Evolutionary conservation across 1,284 basidiomycete species (phyloP).

Genomic region (Puccinia polysora): DNA sequence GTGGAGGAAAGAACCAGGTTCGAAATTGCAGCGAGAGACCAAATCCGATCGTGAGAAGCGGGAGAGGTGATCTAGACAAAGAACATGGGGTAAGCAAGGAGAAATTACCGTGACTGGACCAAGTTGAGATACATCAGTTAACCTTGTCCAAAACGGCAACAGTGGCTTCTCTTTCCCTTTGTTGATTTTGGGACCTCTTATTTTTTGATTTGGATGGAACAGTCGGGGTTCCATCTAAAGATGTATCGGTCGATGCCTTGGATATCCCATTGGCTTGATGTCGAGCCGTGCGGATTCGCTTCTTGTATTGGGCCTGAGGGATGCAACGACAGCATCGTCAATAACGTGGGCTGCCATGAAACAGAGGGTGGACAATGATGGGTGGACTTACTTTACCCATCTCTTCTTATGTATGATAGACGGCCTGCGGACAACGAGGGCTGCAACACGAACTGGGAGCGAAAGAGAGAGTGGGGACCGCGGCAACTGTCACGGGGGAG

Average conservation of each 20-base stretch:
- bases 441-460: no score
- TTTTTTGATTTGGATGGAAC: neutral
- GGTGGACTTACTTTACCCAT: no score
- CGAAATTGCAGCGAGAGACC: slow-evolving; percentile 32
- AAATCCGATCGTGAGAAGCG: slow-evolving; percentile 22
- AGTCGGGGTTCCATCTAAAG: neutral
- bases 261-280: slow-evolving; percentile 22
- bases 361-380: no score
- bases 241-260: neutral
- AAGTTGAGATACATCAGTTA: neutral
- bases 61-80: slow-evolving; percentile 13
- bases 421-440: no score
- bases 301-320: slow-evolving; percentile 44
- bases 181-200: slow-evolving; percentile 7
- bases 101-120: neutral
- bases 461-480: no score
- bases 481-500: no score
- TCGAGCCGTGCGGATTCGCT: slow-evolving; percentile 30
- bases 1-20: slow-evolving; percentile 33
- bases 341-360: no score
- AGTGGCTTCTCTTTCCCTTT: slow-evolving; percentile 16
- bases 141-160: slow-evolving; percentile 35
- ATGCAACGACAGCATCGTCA: no score
- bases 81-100: no score
- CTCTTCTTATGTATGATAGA: no score